These are phyloP conservation scores for Magnaporthales sp. DNA, from an alignment of 2,329 filamentous ascomycete species.

Conservation along the genomic window DNA sequence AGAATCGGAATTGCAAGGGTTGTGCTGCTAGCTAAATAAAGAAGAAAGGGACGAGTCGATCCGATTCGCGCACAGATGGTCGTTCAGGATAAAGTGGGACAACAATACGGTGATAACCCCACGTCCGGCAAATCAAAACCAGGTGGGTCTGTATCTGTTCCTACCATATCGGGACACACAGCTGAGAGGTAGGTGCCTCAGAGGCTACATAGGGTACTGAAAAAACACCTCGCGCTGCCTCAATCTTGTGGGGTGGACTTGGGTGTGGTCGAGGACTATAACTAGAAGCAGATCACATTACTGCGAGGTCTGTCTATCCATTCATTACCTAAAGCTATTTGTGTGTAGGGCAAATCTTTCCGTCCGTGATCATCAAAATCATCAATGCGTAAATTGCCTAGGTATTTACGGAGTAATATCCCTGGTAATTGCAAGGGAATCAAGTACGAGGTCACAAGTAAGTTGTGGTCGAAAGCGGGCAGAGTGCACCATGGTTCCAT, in stretches of 20 bases:
- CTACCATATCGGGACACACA: background rate
- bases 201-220: background rate
- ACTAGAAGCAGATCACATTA: background rate
- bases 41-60: background rate
- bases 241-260: background rate
- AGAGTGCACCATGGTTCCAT: background rate
- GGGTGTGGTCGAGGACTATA: background rate
- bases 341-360: too few species aligned
- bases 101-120: background rate
- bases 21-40: background rate
- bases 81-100: background rate
- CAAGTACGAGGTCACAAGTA: background rate
- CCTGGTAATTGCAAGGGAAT: background rate
- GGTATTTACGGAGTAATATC: too few species aligned
- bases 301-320: too few species aligned
- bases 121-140: background rate
- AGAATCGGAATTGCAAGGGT: background rate
- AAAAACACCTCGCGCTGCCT: background rate
- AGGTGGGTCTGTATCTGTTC: background rate
- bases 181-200: background rate
- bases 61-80: slow-evolving; percentile 1
- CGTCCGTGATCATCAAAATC: background rate
- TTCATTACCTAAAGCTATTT: too few species aligned
- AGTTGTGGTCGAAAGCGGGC: background rate
- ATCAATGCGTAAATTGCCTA: background rate